Conservation (phyloP, 306 rosid genomes). For the Prinsepia uniflora region DNA sequence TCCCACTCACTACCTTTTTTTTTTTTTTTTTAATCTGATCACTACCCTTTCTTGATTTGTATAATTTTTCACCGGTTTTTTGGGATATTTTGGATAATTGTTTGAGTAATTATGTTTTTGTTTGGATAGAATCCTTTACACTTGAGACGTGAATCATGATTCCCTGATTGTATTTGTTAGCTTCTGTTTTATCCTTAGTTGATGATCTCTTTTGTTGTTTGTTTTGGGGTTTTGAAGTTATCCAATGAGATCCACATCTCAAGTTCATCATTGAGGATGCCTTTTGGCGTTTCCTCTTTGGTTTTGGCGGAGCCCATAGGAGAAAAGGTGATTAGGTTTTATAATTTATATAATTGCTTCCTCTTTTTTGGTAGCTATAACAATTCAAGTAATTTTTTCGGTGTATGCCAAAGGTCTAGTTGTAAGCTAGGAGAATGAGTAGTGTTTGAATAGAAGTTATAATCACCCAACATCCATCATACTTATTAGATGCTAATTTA, state of each 20-base stretch:
- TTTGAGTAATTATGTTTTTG: neutral
- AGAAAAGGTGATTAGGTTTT: conserved; percentile 8
- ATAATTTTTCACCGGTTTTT: conserved; percentile 16
- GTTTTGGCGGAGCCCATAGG: conserved; percentile 30
- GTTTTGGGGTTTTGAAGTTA: conserved; percentile 21
- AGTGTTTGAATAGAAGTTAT: neutral
- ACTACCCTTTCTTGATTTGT: conserved; percentile 14
- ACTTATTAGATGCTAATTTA: neutral
- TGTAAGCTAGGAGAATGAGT: conserved; percentile 1
- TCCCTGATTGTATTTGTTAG: conserved; percentile 21
- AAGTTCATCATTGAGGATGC: conserved; percentile 23
- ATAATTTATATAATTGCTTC: conserved; percentile 3
- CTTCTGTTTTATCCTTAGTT: conserved; percentile 16
- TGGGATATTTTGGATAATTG: neutral
- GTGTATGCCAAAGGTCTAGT: neutral
- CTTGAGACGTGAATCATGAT: neutral
- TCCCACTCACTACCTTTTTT: conserved; percentile 27
- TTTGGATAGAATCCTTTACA: conserved; percentile 6
- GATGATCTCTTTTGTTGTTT: conserved; percentile 14
- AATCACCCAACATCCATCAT: neutral
- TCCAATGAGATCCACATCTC: conserved; percentile 19
- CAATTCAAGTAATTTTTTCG: conserved; percentile 13
- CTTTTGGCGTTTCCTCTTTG: conserved; percentile 26
- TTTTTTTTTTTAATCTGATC: too few species aligned
- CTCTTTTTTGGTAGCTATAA: neutral